Conservation (phyloP, 305 asterid species). For the Euphrasia arctica region DNA sequence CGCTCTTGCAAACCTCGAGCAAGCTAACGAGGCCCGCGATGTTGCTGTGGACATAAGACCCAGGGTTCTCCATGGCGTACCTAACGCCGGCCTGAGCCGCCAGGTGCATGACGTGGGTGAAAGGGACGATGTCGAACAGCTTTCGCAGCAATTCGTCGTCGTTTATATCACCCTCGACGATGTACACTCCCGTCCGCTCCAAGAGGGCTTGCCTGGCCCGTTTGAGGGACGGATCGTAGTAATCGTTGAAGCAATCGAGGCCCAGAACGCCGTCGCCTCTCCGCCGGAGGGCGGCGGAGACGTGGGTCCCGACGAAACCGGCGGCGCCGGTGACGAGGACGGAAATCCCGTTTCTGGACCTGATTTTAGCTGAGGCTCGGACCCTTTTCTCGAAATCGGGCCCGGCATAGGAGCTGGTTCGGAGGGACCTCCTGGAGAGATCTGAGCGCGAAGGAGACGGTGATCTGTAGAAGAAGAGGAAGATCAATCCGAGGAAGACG, state of each 20-base stretch:
- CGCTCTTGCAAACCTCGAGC: background rate
- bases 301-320: background rate
- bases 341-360: background rate
- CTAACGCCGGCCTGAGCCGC: background rate
- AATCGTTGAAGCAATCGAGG: background rate
- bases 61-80: background rate
- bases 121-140: background rate
- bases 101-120: background rate
- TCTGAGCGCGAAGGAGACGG: background rate
- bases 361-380: background rate
- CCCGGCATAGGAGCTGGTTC: background rate
- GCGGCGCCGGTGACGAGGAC: background rate
- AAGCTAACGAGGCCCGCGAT: background rate
- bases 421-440: conserved; percentile 4
- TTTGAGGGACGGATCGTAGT: background rate
- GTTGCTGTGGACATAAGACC: background rate
- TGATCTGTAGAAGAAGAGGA: conserved; percentile 1
- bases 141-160: background rate
- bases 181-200: background rate
- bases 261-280: background rate
- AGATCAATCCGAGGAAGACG: background rate
- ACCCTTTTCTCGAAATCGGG: background rate
- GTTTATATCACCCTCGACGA: background rate
- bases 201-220: background rate
- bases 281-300: conserved; percentile 1